These are phyloP conservation scores for Ulota crispa DNA, from an alignment of 225 moss, liverwort and hornwort genomes.

Conservation along the genomic window DNA sequence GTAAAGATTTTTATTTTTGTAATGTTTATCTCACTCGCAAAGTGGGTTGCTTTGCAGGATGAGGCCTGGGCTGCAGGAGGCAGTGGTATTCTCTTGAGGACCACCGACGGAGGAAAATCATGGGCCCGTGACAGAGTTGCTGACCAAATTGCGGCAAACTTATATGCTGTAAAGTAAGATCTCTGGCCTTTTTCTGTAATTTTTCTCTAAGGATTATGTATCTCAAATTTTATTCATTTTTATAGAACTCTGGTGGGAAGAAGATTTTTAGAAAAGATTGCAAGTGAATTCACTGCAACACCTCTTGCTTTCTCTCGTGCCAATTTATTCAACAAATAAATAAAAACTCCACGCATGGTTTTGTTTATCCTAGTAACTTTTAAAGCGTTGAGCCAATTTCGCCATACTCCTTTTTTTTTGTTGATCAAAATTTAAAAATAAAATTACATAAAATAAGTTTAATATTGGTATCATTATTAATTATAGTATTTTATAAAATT, in stretches of 20 bases:
- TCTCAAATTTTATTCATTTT: background rate
- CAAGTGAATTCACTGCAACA: background rate
- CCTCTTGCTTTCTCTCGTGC: background rate
- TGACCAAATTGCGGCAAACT: conserved; percentile 71
- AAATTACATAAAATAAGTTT: no score
- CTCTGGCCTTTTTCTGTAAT: background rate
- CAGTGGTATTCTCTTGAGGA: conserved; percentile 85
- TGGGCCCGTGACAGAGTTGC: conserved; percentile 85
- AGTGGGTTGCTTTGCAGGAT: conserved; percentile 26
- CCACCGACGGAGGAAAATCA: conserved; percentile 83
- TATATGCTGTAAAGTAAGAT: conserved; percentile 74
- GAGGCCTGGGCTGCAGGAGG: conserved; percentile 99
- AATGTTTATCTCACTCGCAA: background rate
- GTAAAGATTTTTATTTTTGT: no score
- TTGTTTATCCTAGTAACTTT: background rate
- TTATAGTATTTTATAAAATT: no score
- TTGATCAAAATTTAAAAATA: no score
- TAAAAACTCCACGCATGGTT: background rate
- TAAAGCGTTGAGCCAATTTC: background rate
- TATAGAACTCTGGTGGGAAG: background rate
- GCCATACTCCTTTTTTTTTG: no score
- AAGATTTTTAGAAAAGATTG: background rate
- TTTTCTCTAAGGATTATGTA: background rate
- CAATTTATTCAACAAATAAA: background rate
- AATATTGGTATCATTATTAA: no score